These are phyloP conservation scores for Mucor racemosus DNA, from an alignment of 371 early-diverging fungal genomes.

Conservation along the genomic window DNA sequence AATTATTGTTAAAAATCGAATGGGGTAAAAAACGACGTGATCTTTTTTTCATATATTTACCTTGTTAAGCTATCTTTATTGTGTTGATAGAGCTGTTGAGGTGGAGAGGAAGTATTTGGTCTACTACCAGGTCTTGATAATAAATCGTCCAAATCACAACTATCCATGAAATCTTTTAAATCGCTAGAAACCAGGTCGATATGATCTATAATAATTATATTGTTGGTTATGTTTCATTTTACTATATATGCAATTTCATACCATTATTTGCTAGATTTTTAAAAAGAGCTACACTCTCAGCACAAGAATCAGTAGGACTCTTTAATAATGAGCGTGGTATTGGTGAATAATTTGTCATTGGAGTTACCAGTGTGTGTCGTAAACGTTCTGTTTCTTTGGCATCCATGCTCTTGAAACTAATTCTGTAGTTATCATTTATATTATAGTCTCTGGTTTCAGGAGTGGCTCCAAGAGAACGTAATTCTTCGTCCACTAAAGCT, in stretches of 20 bases:
- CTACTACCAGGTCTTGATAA: neutral
- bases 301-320: constrained; percentile 3
- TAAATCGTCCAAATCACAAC: constrained; percentile 1
- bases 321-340: neutral
- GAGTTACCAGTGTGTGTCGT: constrained; percentile 22
- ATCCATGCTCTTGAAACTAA: constrained; percentile 24
- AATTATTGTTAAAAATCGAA: neutral
- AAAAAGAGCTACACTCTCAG: constrained; percentile 25
- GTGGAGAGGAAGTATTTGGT: neutral
- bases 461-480: neutral
- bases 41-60: neutral
- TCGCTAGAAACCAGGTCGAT: neutral
- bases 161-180: neutral
- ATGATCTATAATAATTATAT: neutral
- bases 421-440: neutral
- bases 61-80: neutral
- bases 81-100: neutral
- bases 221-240: constrained; percentile 7
- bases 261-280: constrained; percentile 1
- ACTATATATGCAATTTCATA: neutral
- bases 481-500: constrained; percentile 17
- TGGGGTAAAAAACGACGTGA: neutral
- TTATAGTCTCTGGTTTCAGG: constrained; percentile 2
- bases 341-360: constrained; percentile 8
- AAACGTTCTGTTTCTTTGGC: constrained; percentile 12